phyloP scores from a whole-genome alignment of 148 eudicot genomes.

The Agrostemma githago region DNA sequence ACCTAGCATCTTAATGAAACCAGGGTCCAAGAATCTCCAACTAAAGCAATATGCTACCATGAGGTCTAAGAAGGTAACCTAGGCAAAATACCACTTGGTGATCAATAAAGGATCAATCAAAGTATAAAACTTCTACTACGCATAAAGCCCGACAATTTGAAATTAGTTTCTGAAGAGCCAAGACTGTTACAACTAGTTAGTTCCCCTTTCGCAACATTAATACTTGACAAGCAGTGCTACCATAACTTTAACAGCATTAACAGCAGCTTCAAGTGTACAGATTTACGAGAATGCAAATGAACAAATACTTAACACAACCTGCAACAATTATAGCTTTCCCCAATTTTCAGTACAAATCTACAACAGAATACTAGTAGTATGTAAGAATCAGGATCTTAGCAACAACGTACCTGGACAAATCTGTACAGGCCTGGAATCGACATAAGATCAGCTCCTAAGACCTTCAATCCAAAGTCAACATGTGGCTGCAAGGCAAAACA shows the following conservation, averaged over 20 bases:
- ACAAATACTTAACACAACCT: background rate
- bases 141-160: background rate
- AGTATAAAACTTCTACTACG: background rate
- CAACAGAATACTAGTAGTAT: background rate
- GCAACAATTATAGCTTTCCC: background rate
- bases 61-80: background rate
- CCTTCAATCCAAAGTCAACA: slow-evolving; percentile 86
- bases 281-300: background rate
- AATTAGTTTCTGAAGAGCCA: background rate
- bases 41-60: background rate
- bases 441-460: slow-evolving; percentile 93
- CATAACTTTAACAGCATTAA: background rate
- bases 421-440: slow-evolving; percentile 84
- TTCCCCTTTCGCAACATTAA: background rate
- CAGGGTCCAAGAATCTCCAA: background rate
- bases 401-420: slow-evolving; percentile 63
- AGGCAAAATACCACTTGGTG: background rate
- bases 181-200: background rate
- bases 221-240: background rate
- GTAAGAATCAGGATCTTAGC: background rate
- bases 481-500: slow-evolving; percentile 61
- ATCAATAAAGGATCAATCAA: background rate
- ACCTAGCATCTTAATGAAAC: background rate
- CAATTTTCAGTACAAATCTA: background rate
- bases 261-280: background rate